These are phyloP conservation scores for Podospora conica DNA, from an alignment of 495 filamentous ascomycete genomes.

Conservation along the genomic window DNA sequence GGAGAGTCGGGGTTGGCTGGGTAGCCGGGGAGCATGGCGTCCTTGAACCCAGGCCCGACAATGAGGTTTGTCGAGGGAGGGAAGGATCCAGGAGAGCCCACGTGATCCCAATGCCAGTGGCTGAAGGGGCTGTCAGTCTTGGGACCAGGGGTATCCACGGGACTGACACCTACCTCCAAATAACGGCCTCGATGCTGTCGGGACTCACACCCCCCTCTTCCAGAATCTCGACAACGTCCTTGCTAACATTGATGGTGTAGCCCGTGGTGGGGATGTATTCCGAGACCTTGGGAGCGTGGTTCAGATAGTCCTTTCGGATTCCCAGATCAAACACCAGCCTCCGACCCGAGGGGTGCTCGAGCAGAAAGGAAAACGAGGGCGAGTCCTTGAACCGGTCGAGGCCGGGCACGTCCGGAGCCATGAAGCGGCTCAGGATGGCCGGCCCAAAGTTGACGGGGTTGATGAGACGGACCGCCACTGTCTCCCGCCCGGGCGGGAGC, in stretches of 20 bases:
- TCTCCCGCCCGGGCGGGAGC: conserved; percentile 11
- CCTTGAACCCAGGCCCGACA: conserved; percentile 50
- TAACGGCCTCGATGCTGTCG: conserved; percentile 38
- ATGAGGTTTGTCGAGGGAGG: conserved; percentile 43
- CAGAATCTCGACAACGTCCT: conserved; percentile 36
- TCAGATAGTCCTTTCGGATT: conserved; percentile 42
- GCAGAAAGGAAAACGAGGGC: conserved; percentile 15
- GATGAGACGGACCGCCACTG: conserved; percentile 14
- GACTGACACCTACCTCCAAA: conserved; percentile 32
- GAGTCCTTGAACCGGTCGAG: conserved; percentile 4
- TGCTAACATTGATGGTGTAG: not conserved
- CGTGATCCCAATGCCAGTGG: conserved; percentile 49
- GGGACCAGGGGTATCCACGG: not conserved
- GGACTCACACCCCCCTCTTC: conserved; percentile 34
- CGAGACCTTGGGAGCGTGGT: conserved; percentile 37
- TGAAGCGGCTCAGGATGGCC: conserved; percentile 11
- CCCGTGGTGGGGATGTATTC: conserved; percentile 24
- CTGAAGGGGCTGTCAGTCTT: not conserved
- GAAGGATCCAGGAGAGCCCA: conserved; percentile 52
- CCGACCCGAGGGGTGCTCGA: conserved; percentile 15
- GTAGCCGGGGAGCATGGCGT: conserved; percentile 37
- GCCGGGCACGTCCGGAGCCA: conserved; percentile 10
- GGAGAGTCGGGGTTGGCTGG: conserved; percentile 36
- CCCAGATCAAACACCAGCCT: conserved; percentile 51
- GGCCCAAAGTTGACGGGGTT: conserved; percentile 18